phyloP scores from a whole-genome alignment of 1,284 basidiomycete species.

The Neotropicomus parvogracilis region DNA sequence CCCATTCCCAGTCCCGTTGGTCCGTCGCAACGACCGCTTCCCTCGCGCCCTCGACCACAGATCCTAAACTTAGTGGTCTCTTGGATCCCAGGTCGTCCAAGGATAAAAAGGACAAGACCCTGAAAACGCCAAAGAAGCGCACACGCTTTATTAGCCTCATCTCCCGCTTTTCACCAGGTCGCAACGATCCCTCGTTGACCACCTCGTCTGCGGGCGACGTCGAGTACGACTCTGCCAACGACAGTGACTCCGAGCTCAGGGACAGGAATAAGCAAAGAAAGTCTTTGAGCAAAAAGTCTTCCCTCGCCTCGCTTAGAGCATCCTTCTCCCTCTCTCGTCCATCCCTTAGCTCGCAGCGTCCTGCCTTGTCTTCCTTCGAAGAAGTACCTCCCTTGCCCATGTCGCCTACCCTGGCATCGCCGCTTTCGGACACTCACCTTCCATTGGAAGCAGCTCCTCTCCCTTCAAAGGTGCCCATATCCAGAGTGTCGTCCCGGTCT shows the following conservation, averaged over 20 bases:
- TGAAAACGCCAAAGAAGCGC: slow-evolving; percentile 31
- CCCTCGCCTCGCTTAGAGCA: slow-evolving; percentile 29
- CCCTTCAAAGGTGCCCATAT: slow-evolving; percentile 15
- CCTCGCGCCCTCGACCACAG: slow-evolving; percentile 12
- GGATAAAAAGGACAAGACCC: slow-evolving; percentile 22
- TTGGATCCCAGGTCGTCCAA: slow-evolving; percentile 9
- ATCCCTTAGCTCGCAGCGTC: slow-evolving; percentile 30
- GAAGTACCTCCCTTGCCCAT: slow-evolving; percentile 29
- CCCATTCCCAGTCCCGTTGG: slow-evolving; percentile 31
- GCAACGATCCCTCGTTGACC: slow-evolving; percentile 15
- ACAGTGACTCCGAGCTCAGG: slow-evolving; percentile 23
- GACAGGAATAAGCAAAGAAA: slow-evolving; percentile 19
- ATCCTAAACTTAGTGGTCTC: slow-evolving; percentile 8
- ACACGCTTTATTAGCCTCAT: slow-evolving; percentile 34
- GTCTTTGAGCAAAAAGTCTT: slow-evolving; percentile 27
- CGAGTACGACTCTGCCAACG: slow-evolving; percentile 26
- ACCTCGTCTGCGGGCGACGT: slow-evolving; percentile 7
- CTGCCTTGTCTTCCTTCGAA: slow-evolving; percentile 17
- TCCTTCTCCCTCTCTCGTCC: slow-evolving; percentile 34
- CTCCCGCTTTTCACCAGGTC: slow-evolving; percentile 31
- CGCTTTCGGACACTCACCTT: background rate
- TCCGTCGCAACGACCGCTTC: slow-evolving; percentile 29
- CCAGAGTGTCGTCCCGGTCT: slow-evolving; percentile 22
- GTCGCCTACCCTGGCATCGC: slow-evolving; percentile 19
- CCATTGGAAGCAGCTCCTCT: slow-evolving; percentile 4